Conservation (phyloP, 768 basidiomycete species). For the Agrocybe praecox region DNA sequence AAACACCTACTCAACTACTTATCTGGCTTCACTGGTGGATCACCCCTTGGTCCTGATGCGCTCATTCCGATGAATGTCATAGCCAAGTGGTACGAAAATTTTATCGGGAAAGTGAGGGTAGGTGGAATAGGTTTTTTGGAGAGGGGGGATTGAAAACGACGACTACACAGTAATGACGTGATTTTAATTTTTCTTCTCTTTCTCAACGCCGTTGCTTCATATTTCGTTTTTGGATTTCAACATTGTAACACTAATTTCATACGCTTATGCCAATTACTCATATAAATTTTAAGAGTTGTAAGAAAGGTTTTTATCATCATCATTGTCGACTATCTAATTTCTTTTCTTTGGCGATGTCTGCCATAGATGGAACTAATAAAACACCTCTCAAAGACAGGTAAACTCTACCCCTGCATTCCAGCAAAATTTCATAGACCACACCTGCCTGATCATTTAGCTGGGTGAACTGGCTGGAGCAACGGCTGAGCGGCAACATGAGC, state of each 20-base stretch:
- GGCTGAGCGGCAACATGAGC: too few relatives aligned
- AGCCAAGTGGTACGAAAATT: slow-evolving; percentile 72
- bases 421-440: too few relatives aligned
- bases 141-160: slow-evolving; percentile 30
- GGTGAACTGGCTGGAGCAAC: too few relatives aligned
- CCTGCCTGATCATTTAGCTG: too few relatives aligned
- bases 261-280: neutral
- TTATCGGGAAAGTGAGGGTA: slow-evolving; percentile 58
- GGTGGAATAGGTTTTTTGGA: slow-evolving; percentile 69
- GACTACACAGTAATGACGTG: neutral
- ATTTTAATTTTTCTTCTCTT: neutral
- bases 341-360: too few relatives aligned
- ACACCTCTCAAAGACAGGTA: too few relatives aligned
- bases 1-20: slow-evolving; percentile 79
- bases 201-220: neutral
- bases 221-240: neutral
- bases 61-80: slow-evolving; percentile 65
- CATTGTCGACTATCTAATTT: too few relatives aligned
- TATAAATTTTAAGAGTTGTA: too few relatives aligned
- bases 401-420: too few relatives aligned
- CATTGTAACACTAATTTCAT: neutral
- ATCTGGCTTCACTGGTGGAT: slow-evolving; percentile 59
- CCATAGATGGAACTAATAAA: too few relatives aligned
- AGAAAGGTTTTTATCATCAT: too few relatives aligned
- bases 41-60: slow-evolving; percentile 47